These are phyloP conservation scores for Apiospora hydei DNA, from an alignment of 2,329 filamentous ascomycete genomes.

Conservation along the genomic window DNA sequence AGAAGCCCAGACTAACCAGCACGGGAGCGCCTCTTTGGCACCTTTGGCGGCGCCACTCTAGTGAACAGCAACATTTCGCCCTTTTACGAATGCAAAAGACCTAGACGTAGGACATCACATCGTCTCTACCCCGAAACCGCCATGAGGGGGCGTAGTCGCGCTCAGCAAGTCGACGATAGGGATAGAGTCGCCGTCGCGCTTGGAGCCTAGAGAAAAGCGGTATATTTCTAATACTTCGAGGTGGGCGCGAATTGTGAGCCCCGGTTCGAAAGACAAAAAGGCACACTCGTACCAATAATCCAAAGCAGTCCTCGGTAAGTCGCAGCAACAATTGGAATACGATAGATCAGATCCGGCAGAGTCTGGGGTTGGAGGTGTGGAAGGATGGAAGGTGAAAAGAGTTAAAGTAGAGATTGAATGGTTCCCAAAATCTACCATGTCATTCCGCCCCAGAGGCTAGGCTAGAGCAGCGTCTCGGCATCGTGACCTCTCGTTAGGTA, in stretches of 20 bases:
- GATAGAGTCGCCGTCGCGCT: not conserved
- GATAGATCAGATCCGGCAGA: not conserved
- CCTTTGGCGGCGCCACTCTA: constrained; percentile 63
- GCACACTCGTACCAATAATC: not conserved
- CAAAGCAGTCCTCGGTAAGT: not conserved
- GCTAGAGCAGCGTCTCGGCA: constrained; percentile 1
- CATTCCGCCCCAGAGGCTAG: constrained; percentile 1
- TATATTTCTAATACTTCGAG: not conserved
- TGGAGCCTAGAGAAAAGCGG: not conserved
- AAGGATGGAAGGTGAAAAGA: constrained; percentile 4
- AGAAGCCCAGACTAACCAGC: constrained; percentile 54
- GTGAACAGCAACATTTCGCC: constrained; percentile 64
- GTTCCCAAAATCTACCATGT: not conserved
- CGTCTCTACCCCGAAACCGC: constrained; percentile 8
- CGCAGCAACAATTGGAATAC: not conserved
- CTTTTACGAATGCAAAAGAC: constrained; percentile 27
- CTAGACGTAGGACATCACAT: constrained; percentile 25
- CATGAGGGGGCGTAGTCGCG: constrained; percentile 15
- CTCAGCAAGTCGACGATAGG: not conserved
- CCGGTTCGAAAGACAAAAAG: not conserved
- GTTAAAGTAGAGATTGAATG: not conserved
- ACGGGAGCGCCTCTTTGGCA: constrained; percentile 66
- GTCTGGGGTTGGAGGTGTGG: not conserved
- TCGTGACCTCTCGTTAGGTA: constrained; percentile 16
- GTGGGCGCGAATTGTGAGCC: not conserved